These are phyloP conservation scores for Herpetospermum pedunculosum DNA, from an alignment of 306 rosid genomes.

Conservation along the genomic window DNA sequence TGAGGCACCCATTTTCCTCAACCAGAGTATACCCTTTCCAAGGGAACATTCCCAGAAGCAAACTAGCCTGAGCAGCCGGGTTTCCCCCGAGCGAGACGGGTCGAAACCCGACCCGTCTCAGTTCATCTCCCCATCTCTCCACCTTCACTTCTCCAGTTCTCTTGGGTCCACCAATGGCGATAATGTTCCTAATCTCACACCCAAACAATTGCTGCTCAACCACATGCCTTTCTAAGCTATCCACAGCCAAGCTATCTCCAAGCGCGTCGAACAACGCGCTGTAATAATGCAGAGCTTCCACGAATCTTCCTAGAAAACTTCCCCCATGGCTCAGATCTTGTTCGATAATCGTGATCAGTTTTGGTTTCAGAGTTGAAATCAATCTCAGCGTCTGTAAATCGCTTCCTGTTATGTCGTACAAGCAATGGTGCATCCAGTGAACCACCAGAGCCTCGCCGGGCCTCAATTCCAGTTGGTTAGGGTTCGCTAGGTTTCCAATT, in stretches of 20 bases:
- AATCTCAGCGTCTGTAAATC: slow-evolving; percentile 62
- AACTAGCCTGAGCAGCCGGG: slow-evolving; percentile 91
- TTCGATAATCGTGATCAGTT: slow-evolving; percentile 68
- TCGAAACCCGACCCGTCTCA: slow-evolving; percentile 59
- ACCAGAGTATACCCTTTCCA: slow-evolving; percentile 91
- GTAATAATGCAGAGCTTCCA: slow-evolving; percentile 93
- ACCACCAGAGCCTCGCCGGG: slow-evolving; percentile 63
- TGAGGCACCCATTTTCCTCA: slow-evolving; percentile 76
- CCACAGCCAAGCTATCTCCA: slow-evolving; percentile 60
- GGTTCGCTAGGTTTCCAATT: slow-evolving; percentile 62
- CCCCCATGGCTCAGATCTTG: slow-evolving; percentile 95
- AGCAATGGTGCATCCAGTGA: slow-evolving; percentile 98
- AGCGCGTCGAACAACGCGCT: slow-evolving; percentile 99
- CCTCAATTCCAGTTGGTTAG: slow-evolving; percentile 58
- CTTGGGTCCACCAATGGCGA: slow-evolving; percentile 95
- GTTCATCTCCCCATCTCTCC: slow-evolving; percentile 77
- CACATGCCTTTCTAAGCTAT: slow-evolving; percentile 62
- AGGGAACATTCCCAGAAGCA: slow-evolving; percentile 82
- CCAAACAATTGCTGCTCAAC: slow-evolving; percentile 97
- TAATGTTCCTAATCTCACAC: slow-evolving; percentile 79
- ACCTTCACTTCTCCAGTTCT: slow-evolving; percentile 80
- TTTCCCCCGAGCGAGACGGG: slow-evolving; percentile 67
- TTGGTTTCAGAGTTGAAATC: slow-evolving; percentile 51
- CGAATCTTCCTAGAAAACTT: slow-evolving; percentile 73
- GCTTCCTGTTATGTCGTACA: slow-evolving; percentile 86